phyloP scores from a whole-genome alignment of 2,329 filamentous ascomycete genomes.

The Claviceps sorghi region DNA sequence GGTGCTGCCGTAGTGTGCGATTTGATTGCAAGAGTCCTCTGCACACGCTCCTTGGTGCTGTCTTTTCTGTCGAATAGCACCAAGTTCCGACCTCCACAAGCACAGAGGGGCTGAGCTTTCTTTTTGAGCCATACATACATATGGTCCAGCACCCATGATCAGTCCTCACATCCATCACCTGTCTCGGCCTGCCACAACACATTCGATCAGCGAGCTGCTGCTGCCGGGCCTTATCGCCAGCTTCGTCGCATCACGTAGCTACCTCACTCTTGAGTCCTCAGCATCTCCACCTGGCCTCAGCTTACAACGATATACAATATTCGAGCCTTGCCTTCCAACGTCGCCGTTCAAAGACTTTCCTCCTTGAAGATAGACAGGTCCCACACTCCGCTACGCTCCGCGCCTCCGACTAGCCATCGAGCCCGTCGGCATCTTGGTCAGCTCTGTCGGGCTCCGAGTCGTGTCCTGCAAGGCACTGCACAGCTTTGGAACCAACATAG shows the following conservation, averaged over 20 bases:
- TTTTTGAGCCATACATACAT: conserved; percentile 9
- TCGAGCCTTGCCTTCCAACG: background rate
- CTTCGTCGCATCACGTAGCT: background rate
- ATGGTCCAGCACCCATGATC: conserved; percentile 10
- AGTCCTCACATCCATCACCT: conserved; percentile 11
- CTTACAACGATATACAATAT: background rate
- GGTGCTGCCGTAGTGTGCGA: background rate
- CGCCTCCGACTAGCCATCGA: background rate
- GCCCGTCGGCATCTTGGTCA: background rate
- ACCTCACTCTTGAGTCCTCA: background rate
- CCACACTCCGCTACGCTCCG: background rate
- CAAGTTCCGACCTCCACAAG: conserved; percentile 18
- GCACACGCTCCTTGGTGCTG: conserved; percentile 6
- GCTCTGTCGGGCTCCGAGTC: background rate
- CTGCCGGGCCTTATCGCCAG: conserved; percentile 11
- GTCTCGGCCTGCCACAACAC: conserved; percentile 13
- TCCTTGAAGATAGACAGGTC: background rate
- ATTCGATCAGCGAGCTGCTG: conserved; percentile 16
- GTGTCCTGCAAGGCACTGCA: background rate
- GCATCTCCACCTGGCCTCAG: conserved; percentile 2
- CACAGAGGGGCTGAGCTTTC: conserved; percentile 10
- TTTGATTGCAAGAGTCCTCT: background rate
- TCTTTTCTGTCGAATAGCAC: conserved; percentile 16
- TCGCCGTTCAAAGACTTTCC: background rate
- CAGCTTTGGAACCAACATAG: background rate